phyloP scores from a whole-genome alignment of 2,329 filamentous ascomycete species.

The Amesomyces nigricolor region DNA sequence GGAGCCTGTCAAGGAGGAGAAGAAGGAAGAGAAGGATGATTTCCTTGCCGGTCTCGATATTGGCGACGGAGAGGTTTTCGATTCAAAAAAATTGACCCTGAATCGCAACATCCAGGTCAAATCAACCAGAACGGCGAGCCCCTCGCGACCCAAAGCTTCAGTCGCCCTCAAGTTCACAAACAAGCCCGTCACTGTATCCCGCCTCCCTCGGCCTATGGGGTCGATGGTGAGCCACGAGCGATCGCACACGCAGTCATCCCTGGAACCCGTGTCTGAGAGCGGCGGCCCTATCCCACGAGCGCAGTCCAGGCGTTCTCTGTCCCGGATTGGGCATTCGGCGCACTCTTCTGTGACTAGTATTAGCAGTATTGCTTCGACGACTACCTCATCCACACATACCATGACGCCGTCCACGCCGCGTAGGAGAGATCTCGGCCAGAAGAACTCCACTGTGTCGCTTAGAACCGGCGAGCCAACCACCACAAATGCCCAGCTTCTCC shows the following conservation, averaged over 20 bases:
- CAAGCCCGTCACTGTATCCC: slow-evolving; percentile 59
- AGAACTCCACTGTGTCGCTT: slow-evolving; percentile 49
- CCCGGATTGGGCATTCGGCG: slow-evolving; percentile 61
- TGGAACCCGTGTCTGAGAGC: slow-evolving; percentile 92
- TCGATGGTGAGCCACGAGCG: slow-evolving; percentile 64
- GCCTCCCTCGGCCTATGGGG: slow-evolving; percentile 72
- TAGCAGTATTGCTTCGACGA: slow-evolving; percentile 48
- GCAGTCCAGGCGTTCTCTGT: slow-evolving; percentile 56
- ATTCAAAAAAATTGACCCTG: slow-evolving; percentile 71
- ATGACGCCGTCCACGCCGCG: slow-evolving; percentile 55
- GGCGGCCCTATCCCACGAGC: slow-evolving; percentile 63
- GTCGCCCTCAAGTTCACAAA: slow-evolving; percentile 90
- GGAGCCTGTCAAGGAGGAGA: slow-evolving; percentile 28
- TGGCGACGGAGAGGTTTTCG: slow-evolving; percentile 75
- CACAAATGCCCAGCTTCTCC: slow-evolving; percentile 58
- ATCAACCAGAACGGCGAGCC: slow-evolving; percentile 61
- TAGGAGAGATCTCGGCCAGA: slow-evolving; percentile 53
- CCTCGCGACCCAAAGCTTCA: slow-evolving; percentile 65
- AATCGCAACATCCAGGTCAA: slow-evolving; percentile 93
- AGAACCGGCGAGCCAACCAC: slow-evolving; percentile 57
- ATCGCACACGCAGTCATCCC: slow-evolving; percentile 60
- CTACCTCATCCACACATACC: slow-evolving; percentile 49
- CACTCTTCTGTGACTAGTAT: slow-evolving; percentile 61
- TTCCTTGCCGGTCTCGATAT: slow-evolving; percentile 84
- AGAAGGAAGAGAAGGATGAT: slow-evolving; percentile 57